A percentile compares a stretch with the other conserved stretches of the same genome.
phyloP scores from a whole-genome alignment of 306 rosid genomes.

The Pterocarpus santalinus region DNA sequence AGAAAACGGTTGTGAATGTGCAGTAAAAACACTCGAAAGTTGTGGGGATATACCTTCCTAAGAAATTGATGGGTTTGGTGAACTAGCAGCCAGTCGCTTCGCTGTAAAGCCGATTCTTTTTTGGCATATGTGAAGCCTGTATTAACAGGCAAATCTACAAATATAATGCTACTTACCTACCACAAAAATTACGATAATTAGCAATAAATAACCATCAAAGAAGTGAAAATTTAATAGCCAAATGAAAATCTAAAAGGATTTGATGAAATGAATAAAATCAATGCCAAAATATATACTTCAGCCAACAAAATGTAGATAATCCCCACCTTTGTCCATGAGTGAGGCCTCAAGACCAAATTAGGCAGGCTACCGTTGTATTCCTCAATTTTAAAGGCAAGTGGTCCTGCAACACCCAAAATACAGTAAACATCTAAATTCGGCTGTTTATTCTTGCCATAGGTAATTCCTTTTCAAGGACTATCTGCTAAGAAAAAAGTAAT shows the following conservation, averaged over 20 bases:
- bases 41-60: slow-evolving; percentile 45
- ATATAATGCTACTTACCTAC: slow-evolving; percentile 57
- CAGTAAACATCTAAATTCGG: neutral
- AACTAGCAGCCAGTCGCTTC: slow-evolving; percentile 48
- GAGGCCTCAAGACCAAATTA: slow-evolving; percentile 45
- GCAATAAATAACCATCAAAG: neutral
- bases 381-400: slow-evolving; percentile 55
- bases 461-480: too few species aligned
- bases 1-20: neutral
- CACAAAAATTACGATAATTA: neutral
- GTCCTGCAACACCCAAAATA: slow-evolving; percentile 56
- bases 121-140: slow-evolving; percentile 66
- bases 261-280: neutral
- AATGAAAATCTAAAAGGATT: neutral
- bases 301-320: neutral
- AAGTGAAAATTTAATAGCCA: neutral
- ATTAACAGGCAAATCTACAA: slow-evolving; percentile 59
- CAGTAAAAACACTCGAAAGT: neutral
- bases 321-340: slow-evolving; percentile 85
- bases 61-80: slow-evolving; percentile 55
- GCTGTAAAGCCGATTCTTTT: slow-evolving; percentile 2
- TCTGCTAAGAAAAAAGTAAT: too few species aligned
- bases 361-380: slow-evolving; percentile 61
- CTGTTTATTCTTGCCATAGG: too few species aligned
- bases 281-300: neutral